Conservation (phyloP, 1,284 basidiomycete species). For the Ceratobasidium sp. region DNA sequence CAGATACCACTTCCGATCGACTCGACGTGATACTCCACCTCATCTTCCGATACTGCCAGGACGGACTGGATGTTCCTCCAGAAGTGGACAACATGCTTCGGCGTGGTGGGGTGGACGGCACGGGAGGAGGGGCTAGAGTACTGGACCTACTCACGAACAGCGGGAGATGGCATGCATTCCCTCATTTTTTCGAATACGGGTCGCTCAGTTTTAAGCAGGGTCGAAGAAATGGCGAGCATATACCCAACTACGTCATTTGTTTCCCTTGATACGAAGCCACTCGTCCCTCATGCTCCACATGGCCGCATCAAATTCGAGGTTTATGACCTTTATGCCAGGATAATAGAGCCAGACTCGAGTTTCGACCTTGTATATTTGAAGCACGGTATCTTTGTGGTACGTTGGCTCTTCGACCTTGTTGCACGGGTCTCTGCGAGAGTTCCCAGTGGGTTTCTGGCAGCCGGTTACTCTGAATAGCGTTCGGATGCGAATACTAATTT, state of each 20-base stretch:
- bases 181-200: neutral
- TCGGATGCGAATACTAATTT: neutral
- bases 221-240: constrained; percentile 8
- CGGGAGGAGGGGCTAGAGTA: neutral
- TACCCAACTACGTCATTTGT: constrained; percentile 8
- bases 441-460: neutral
- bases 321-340: constrained; percentile 18
- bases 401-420: neutral
- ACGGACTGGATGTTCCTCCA: neutral
- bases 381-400: constrained; percentile 4
- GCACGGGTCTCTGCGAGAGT: no score
- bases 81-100: constrained; percentile 7
- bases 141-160: constrained; percentile 19
- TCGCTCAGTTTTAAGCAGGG: neutral
- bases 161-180: neutral
- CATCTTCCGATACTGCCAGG: neutral
- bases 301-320: constrained; percentile 12
- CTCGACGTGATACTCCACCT: constrained; percentile 11
- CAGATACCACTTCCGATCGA: constrained; percentile 13
- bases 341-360: constrained; percentile 1
- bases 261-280: constrained; percentile 10
- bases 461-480: neutral
- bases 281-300: constrained; percentile 6
- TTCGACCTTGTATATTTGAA: constrained; percentile 26
- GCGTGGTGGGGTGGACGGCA: neutral